phyloP scores from a whole-genome alignment of 805 yeast genomes.

The Ogataea wickerhamii region DNA sequence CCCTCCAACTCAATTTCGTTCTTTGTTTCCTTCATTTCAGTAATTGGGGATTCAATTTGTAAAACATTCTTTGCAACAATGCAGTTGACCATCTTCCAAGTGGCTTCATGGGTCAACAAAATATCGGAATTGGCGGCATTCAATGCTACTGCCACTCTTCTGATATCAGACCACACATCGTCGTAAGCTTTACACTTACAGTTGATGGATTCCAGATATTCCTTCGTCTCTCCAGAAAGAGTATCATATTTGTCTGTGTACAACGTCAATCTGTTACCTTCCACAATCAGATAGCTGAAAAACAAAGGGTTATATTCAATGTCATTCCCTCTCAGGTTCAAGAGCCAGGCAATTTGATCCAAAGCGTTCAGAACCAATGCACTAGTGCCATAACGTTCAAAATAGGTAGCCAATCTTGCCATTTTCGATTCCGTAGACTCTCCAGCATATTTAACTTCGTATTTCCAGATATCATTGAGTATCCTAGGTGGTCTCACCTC shows the following conservation, averaged over 20 bases:
- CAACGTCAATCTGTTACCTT: slow-evolving; percentile 36
- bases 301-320: slow-evolving; percentile 55
- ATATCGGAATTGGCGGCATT: slow-evolving; percentile 30
- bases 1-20: slow-evolving; percentile 48
- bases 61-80: slow-evolving; percentile 37
- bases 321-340: slow-evolving; percentile 66
- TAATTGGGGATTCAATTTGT: slow-evolving; percentile 54
- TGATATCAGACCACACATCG: slow-evolving; percentile 43
- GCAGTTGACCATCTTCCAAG: slow-evolving; percentile 66
- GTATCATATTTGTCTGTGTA: slow-evolving; percentile 36
- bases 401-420: slow-evolving; percentile 39
- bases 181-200: slow-evolving; percentile 43
- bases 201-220: slow-evolving; percentile 41
- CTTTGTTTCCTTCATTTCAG: slow-evolving; percentile 50
- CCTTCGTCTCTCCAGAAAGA: slow-evolving; percentile 26
- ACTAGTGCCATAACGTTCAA: slow-evolving; percentile 26
- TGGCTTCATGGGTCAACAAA: slow-evolving; percentile 52
- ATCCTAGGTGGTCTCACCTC: slow-evolving; percentile 63
- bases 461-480: slow-evolving; percentile 44
- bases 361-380: slow-evolving; percentile 44
- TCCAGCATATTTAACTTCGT: slow-evolving; percentile 61
- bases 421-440: slow-evolving; percentile 58
- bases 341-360: slow-evolving; percentile 90
- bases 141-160: slow-evolving; percentile 32
- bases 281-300: slow-evolving; percentile 47